Evolutionary conservation across 2,329 filamentous ascomycete genomes (phyloP), one percentile per base, ranked within the genome.

Genomic region (Paramyrothecium roridum): DNA sequence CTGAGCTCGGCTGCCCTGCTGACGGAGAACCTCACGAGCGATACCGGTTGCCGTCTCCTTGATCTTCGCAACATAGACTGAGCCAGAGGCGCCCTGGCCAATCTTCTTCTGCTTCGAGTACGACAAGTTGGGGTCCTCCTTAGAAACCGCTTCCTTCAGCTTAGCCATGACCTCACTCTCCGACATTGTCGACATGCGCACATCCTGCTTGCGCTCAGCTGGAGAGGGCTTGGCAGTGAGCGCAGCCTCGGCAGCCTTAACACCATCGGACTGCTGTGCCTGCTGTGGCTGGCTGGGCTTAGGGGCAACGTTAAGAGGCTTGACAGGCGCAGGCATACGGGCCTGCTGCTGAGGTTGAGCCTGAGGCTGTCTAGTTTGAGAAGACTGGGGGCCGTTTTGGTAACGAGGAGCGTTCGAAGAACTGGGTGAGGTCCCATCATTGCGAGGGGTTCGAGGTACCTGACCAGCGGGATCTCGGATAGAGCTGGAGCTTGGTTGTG

Each of bases 71-170:
- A 99, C 93, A 68, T 99, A 99, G 50, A 99, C 95, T 21, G 93
- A 98, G 56, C 95, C 95, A 59, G 95, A 99, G 54, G 95, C 95
- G 75, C 95, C 95, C 73, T 99, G 95, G 20, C 95, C 95, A 73
- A 99, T 98, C 82, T 99, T 99, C 83, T 97, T 97, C 76, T 98
- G 95, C 79, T 99, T 99, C 67, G 93, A 93, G 78, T 99, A 99
- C 22, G 93, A 96, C 62, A 96, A 80, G 65, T 96, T 89, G 53
- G 95, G 95, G 68, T 96, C 93, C 57, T 96, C 92, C 72, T 96
- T 96, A 59, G 93, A 97, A 1, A 99, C 95, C 8, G 95, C 93
- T 62, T 96, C 91, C 69, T 93, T 90, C 53, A 99, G 82, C 70
- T 92, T 95, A 61, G 91, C 88, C 95, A 99, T 99, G 55, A 99